Conservation (phyloP, 306 rosid species). For the Albizia julibrissin region DNA sequence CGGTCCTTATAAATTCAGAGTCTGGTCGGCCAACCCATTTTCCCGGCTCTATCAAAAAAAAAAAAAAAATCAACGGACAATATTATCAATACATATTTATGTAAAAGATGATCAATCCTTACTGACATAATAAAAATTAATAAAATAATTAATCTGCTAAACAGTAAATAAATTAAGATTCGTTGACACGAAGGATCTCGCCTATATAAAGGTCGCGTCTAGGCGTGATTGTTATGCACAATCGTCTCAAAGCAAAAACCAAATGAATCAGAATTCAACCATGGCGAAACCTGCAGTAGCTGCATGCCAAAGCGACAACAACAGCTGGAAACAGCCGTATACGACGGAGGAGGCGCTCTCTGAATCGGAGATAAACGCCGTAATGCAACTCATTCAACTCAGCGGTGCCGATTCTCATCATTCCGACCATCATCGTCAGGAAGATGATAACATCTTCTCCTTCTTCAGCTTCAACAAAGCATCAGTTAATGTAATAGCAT, state of each 20-base stretch:
- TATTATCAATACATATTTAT: too few species aligned
- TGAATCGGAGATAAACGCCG: conserved; percentile 43
- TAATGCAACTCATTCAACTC: conserved; percentile 46
- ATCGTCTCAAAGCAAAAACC: neutral
- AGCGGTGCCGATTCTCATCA: conserved; percentile 26
- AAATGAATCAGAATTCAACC: neutral
- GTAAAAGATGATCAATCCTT: too few species aligned
- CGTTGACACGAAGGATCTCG: neutral
- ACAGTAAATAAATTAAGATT: neutral
- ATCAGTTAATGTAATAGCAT: neutral
- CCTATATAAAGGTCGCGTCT: neutral
- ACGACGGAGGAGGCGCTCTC: neutral
- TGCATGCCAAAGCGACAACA: neutral
- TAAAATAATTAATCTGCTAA: neutral
- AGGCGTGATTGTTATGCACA: neutral
- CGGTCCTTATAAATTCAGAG: too few species aligned
- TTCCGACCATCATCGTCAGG: neutral
- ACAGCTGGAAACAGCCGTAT: neutral
- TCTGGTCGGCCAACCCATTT: too few species aligned
- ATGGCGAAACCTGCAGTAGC: neutral
- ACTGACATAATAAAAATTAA: too few species aligned
- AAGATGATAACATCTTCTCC: neutral
- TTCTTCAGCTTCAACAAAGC: neutral
- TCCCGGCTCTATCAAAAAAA: too few species aligned
- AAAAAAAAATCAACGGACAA: too few species aligned